phyloP scores from a whole-genome alignment of 2,329 filamentous ascomycete species.

The Helotiales sp. region DNA sequence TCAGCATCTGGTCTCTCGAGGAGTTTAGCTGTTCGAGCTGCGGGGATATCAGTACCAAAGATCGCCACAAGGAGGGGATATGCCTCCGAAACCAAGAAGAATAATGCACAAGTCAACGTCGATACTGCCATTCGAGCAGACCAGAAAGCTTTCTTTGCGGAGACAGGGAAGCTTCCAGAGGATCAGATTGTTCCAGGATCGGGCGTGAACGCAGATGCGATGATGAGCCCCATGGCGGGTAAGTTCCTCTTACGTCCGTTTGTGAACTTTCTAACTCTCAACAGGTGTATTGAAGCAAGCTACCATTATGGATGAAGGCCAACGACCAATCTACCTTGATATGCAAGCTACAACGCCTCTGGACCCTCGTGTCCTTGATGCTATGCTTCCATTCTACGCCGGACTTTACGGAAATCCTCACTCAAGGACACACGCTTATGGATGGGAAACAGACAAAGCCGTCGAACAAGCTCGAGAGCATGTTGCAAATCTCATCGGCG shows the following conservation, averaged over 20 bases:
- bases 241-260: constrained; percentile 36
- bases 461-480: constrained; percentile 86
- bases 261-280: constrained; percentile 14
- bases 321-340: constrained; percentile 94
- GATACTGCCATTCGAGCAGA: constrained; percentile 87
- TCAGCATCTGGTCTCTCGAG: constrained; percentile 36
- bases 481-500: constrained; percentile 85
- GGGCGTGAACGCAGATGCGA: constrained; percentile 52
- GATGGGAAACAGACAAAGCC: constrained; percentile 96
- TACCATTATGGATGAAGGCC: constrained; percentile 89
- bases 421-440: constrained; percentile 95
- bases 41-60: constrained; percentile 33
- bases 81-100: constrained; percentile 81
- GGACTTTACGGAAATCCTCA: constrained; percentile 97
- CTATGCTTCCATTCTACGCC: constrained; percentile 94
- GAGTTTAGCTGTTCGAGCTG: constrained; percentile 32
- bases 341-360: constrained; percentile 98
- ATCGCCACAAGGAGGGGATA: constrained; percentile 64
- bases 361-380: constrained; percentile 91
- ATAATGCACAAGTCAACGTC: constrained; percentile 78
- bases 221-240: constrained; percentile 82
- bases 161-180: constrained; percentile 42
- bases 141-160: constrained; percentile 76
- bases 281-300: constrained; percentile 84
- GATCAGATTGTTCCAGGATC: constrained; percentile 37